phyloP scores from a whole-genome alignment of 257 asterid genomes.

The Fraxinus excelsior region DNA sequence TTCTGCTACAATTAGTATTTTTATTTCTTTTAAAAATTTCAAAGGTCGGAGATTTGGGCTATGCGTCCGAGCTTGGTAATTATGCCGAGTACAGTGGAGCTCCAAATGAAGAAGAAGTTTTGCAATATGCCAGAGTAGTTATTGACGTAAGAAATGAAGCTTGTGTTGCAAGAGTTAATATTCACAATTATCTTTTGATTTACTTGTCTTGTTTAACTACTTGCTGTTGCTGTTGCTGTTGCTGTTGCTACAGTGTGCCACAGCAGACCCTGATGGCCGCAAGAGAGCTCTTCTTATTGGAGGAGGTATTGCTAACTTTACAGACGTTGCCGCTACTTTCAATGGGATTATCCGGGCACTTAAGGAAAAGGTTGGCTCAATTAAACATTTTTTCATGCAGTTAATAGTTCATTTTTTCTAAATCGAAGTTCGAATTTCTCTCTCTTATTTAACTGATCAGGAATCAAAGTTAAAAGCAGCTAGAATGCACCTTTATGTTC shows the following conservation, averaged over 20 bases:
- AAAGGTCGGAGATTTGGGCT: conserved; percentile 91
- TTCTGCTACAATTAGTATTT: not conserved
- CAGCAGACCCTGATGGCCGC: conserved; percentile 87
- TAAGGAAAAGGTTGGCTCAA: conserved; percentile 81
- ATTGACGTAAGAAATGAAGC: conserved; percentile 64
- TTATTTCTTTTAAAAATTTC: not conserved
- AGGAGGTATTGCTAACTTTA: conserved; percentile 92
- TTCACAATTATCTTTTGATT: conserved; percentile 15
- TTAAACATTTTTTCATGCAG: conserved; percentile 14
- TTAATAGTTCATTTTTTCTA: not conserved
- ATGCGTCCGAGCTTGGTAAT: conserved; percentile 92
- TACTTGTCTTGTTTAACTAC: conserved; percentile 1
- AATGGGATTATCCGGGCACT: conserved; percentile 88
- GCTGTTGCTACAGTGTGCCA: conserved; percentile 63
- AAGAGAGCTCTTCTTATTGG: conserved; percentile 91
- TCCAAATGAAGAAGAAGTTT: conserved; percentile 90
- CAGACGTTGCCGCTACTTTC: conserved; percentile 93
- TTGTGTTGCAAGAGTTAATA: not conserved
- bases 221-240: conserved; percentile 24
- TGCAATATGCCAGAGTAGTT: conserved; percentile 92
- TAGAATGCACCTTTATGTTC: conserved; percentile 76
- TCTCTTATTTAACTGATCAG: conserved; percentile 31
- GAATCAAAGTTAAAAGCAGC: conserved; percentile 79
- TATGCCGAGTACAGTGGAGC: conserved; percentile 99
- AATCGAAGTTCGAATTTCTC: conserved; percentile 1